Evolutionary conservation across 176 grass and related monocot genomes (phyloP).

Genomic region (Ensete ventricosum): DNA sequence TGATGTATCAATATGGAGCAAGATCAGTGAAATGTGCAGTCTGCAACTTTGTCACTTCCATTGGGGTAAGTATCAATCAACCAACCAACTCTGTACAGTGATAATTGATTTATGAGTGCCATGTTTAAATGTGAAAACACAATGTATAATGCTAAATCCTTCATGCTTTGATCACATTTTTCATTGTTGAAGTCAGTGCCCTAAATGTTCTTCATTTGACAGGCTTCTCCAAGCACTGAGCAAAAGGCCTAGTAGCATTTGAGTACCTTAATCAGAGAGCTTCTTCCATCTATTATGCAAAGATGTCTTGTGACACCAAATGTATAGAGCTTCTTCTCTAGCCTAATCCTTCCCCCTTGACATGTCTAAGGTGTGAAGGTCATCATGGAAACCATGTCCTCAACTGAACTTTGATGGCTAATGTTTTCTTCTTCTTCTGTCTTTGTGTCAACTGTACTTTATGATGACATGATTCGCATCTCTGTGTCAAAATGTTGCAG

Average conservation of each 20-base stretch:
- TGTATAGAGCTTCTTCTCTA: conserved; percentile 12
- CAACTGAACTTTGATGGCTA: not conserved
- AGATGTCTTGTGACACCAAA: not conserved
- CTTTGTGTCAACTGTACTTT: not conserved
- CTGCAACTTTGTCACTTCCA: conserved; percentile 18
- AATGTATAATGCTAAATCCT: too few species aligned
- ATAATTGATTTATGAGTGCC: not conserved
- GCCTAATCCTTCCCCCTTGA: conserved; percentile 10
- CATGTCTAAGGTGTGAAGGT: not conserved
- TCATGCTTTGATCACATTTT: too few species aligned
- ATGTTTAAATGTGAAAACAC: too few species aligned
- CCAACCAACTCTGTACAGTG: not conserved
- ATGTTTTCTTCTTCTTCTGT: too few species aligned
- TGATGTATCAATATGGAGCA: conserved; percentile 18
- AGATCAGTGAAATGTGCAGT: conserved; percentile 21
- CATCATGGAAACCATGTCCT: not conserved
- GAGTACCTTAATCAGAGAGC: not conserved
- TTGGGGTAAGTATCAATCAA: conserved; percentile 7
- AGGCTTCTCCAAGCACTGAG: conserved; percentile 2
- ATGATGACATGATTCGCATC: not conserved
- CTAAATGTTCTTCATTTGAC: not conserved
- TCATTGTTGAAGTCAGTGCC: not conserved
- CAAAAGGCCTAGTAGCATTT: not conserved
- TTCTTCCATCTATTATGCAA: not conserved
- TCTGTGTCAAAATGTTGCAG: not conserved